Evolutionary conservation across 2,329 filamentous ascomycete genomes (phyloP).

Genomic region (Raffaelea deltoideospora): DNA sequence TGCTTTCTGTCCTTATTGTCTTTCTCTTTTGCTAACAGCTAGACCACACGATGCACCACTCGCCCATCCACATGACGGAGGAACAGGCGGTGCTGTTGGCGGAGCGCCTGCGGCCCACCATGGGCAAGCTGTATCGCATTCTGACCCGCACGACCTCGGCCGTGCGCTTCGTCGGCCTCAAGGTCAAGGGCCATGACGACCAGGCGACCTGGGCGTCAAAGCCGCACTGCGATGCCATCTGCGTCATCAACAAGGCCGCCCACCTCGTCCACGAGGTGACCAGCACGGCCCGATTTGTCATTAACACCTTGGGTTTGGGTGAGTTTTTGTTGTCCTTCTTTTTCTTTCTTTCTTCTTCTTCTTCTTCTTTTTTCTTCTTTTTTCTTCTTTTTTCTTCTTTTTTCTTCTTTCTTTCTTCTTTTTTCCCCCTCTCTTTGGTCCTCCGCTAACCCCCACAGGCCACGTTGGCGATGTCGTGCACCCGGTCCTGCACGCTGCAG

Average conservation of each 20-base stretch:
- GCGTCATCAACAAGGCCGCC: slow-evolving; percentile 3
- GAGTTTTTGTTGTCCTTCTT: neutral
- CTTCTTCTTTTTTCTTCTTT: too few relatives aligned
- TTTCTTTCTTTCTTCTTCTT: neutral
- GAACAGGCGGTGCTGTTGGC: neutral
- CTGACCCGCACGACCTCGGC: neutral
- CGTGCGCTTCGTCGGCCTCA: neutral
- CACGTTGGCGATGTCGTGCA: neutral
- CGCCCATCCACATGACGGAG: neutral
- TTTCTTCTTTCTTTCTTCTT: too few relatives aligned
- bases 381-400: too few relatives aligned
- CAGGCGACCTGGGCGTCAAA: neutral
- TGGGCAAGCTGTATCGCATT: neutral
- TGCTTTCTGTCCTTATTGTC: neutral
- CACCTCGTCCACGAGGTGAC: slow-evolving; percentile 1
- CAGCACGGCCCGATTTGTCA: neutral
- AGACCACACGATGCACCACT: neutral
- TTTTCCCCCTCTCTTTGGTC: too few relatives aligned
- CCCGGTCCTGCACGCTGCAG: slow-evolving; percentile 1
- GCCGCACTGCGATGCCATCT: slow-evolving; percentile 1
- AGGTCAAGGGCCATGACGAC: neutral
- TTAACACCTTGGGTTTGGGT: slow-evolving; percentile 1
- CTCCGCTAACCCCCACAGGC: neutral
- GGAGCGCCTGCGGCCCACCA: neutral
- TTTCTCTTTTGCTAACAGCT: neutral